Evolutionary conservation across 768 basidiomycete species (phyloP).

Genomic region (Leccinellum rugosiceps): DNA sequence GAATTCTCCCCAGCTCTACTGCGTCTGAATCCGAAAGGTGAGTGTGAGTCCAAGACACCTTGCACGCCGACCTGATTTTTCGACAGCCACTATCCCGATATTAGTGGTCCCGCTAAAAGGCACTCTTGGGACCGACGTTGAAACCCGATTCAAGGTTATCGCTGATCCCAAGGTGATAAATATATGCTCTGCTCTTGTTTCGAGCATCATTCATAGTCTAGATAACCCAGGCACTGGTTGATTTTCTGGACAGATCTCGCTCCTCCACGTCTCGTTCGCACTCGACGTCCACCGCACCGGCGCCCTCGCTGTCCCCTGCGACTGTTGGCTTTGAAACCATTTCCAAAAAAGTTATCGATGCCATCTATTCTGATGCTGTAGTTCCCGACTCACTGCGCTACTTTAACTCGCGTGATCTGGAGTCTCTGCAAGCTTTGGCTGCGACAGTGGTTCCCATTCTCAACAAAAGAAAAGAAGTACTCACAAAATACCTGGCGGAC

Average conservation of each 20-base stretch:
- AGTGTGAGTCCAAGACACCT: not conserved
- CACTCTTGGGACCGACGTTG: slow-evolving; percentile 64
- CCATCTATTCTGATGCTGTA: slow-evolving; percentile 60
- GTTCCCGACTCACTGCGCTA: slow-evolving; percentile 60
- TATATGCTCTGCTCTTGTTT: not conserved
- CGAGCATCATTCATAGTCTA: not conserved
- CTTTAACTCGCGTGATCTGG: slow-evolving; percentile 56
- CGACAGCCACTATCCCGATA: slow-evolving; percentile 74
- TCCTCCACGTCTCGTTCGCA: slow-evolving; percentile 63
- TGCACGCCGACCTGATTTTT: slow-evolving; percentile 1
- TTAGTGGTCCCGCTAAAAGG: slow-evolving; percentile 81
- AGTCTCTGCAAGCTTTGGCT: slow-evolving; percentile 49
- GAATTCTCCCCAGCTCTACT: slow-evolving; percentile 74
- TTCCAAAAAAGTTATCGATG: slow-evolving; percentile 35
- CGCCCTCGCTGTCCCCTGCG: slow-evolving; percentile 74
- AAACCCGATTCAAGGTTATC: slow-evolving; percentile 78
- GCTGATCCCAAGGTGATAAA: slow-evolving; percentile 59
- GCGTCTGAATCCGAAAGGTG: slow-evolving; percentile 76
- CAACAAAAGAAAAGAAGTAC: slow-evolving; percentile 43
- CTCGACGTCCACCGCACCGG: slow-evolving; percentile 69
- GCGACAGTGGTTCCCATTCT: slow-evolving; percentile 41
- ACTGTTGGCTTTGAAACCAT: slow-evolving; percentile 61
- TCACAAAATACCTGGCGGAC: slow-evolving; percentile 51
- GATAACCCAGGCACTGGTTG: slow-evolving; percentile 57
- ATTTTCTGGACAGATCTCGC: slow-evolving; percentile 82